These are phyloP conservation scores for Trichopus zeylanicus DNA, from an alignment of 116 monocot species.

Conservation along the genomic window DNA sequence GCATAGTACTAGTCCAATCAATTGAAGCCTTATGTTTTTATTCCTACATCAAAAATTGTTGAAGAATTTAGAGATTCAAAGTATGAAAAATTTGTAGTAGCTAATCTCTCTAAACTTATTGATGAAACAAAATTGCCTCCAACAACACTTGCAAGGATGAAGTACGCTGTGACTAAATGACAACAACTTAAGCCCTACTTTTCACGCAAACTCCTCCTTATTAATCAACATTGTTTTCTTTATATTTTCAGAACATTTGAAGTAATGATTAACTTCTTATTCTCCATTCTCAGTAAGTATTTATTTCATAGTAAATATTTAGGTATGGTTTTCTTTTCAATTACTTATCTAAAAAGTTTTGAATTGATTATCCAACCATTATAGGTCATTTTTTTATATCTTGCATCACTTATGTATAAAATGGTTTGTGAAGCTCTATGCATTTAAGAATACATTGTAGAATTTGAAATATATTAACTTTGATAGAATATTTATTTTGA, in stretches of 20 bases:
- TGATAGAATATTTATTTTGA: too few species aligned
- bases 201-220: slow-evolving; percentile 28
- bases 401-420: too few species aligned
- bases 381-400: too few species aligned
- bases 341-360: too few species aligned
- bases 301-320: too few species aligned
- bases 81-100: slow-evolving; percentile 21
- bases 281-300: neutral
- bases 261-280: slow-evolving; percentile 14
- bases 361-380: too few species aligned
- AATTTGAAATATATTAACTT: too few species aligned
- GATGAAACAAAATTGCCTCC: slow-evolving; percentile 7
- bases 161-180: slow-evolving; percentile 25
- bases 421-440: too few species aligned
- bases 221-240: slow-evolving; percentile 27
- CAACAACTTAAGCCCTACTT: slow-evolving; percentile 28
- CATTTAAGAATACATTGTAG: too few species aligned
- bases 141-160: slow-evolving; percentile 25
- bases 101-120: slow-evolving; percentile 6
- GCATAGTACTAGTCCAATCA: slow-evolving; percentile 37
- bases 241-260: slow-evolving; percentile 41
- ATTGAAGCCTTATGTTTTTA: slow-evolving; percentile 24
- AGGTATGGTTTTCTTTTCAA: too few species aligned
- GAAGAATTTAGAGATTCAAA: slow-evolving; percentile 25
- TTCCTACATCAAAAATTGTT: slow-evolving; percentile 24